Evolutionary conservation across 345 rosid genomes (phyloP).

Genomic region (Chamaenerion angustifolium): DNA sequence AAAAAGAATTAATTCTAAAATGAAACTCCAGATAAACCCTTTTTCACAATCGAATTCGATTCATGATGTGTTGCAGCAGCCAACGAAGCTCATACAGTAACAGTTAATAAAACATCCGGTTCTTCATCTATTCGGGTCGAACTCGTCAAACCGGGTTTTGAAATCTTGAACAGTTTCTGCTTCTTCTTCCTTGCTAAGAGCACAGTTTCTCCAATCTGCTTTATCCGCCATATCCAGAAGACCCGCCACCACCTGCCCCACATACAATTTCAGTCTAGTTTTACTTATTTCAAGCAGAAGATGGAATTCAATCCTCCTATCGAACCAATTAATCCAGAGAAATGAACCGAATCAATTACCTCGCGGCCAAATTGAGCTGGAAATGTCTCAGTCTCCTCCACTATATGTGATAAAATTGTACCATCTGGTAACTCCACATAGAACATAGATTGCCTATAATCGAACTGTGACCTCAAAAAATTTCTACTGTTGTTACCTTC

Average conservation of each 20-base stretch:
- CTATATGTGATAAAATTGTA: slow-evolving; percentile 35
- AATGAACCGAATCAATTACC: slow-evolving; percentile 22
- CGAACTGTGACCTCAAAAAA: slow-evolving; percentile 50
- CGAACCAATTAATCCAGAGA: neutral
- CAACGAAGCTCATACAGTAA: no score
- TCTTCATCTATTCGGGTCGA: slow-evolving; percentile 38
- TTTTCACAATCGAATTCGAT: neutral
- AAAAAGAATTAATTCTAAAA: no score
- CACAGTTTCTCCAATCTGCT: slow-evolving; percentile 83
- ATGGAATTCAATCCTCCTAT: slow-evolving; percentile 1
- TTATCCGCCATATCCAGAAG: slow-evolving; percentile 62
- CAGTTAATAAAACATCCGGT: neutral
- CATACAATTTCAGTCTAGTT: neutral
- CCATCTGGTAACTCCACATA: slow-evolving; percentile 76
- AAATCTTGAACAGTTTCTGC: slow-evolving; percentile 40
- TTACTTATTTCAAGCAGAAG: neutral
- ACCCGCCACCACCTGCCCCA: slow-evolving; percentile 74
- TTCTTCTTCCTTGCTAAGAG: slow-evolving; percentile 63
- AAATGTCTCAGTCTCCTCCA: slow-evolving; percentile 66
- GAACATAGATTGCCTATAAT: slow-evolving; percentile 45
- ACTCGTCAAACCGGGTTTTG: slow-evolving; percentile 49
- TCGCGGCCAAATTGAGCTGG: slow-evolving; percentile 92
- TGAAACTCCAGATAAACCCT: no score
- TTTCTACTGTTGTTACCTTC: slow-evolving; percentile 64
- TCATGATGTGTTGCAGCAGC: no score